Evolutionary conservation across 495 filamentous ascomycete genomes (phyloP), one percentile per base, ranked within the genome.

Genomic region (Pyrenula aspistea): DNA sequence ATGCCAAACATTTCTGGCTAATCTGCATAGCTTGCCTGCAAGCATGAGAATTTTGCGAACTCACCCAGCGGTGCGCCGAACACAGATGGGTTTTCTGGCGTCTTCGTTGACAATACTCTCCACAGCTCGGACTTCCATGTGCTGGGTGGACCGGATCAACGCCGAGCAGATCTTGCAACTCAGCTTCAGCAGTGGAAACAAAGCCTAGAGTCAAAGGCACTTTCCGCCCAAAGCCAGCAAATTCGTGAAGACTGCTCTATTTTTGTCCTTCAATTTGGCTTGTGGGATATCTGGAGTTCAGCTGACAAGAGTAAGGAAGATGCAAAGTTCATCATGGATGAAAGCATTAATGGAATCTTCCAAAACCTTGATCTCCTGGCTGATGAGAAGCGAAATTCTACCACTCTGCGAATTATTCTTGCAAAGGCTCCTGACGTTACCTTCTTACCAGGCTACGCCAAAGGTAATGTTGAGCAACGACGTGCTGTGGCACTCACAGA

Each of bases 211-310:
- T 60, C 12, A 62, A 55, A 19, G 63, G 66, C n/a, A 53, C 60
- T 10, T 53, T 67, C 42, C 54, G 54, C 49, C 31, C 31, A 42
- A 15, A 4, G 15, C 4, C 4, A 42, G 15, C 31, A 42, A 42
- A 57, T 51, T 19, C 67, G 66, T 15, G 60, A 67, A 51, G 63
- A 76, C 20, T 59, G 61, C 21, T 71, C 70, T 20, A 64, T 72
- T 21, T 67, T 77, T 48, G 67, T 68, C 10, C 61, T 79, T 2
- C 74, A 73, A 24, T 81, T 79, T 57, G 72, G 74, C 2, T 61
- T 78, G 22, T 79, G 74, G 68, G 78, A 79, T 59, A 55, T 79
- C 47, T 81, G 75, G 76, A 72, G 72, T 50, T 64, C 75, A 21
- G 65, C 73, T 23, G 61, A 61, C 2, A 68, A 68, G 55, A 64